Evolutionary conservation across 768 basidiomycete species (phyloP), one percentile per base, ranked within the genome.

Genomic region (Termitomyces heimii): DNA sequence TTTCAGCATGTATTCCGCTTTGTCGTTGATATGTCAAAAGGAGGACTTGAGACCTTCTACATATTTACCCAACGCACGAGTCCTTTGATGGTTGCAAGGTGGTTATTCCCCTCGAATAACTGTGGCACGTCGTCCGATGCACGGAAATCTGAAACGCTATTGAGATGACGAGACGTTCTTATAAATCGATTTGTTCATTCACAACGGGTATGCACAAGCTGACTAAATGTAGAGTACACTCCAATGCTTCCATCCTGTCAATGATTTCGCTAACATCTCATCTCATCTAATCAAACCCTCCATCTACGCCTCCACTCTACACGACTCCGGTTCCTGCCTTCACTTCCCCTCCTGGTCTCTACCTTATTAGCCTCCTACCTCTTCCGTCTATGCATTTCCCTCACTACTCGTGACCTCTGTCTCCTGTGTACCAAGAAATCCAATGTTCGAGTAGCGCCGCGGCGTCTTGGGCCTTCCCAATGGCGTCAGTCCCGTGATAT

Each of bases 401-500:
- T 78, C 9, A 94, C 94, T 56, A 73, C 58, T 75, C 72, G 68
- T 96, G 95, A 63, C 78, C 46, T 76, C 79, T 14, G 83, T 85
- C 66, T 92, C 83, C 68, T 95, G 94, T 3, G 94, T 94, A 61
- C 78, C 76, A 1, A 94, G 94, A 67, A 98, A 95, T 1, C 89
- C 92, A 56, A 95, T 94, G 55, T 86, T 78, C 91, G 93, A 95
- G 70, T 91, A 96, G 16, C 83, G 84, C 0, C 92, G 92, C 12
- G 94, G 94, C 1, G 92, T 94, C 50, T 76, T 79, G 1, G 85
- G 77, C 47, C 83, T 28, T 76, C 77, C 89, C 88, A 92, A 20
- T 84, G 78, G 57, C 84, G 78, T 16, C 88, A 77, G 68, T 92
- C 89, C 31, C 86, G 77, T 37, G 88, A 91, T 49, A 92, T 85